phyloP scores from a whole-genome alignment of 139 green algal species.

The Coccomyxa sp. region DNA sequence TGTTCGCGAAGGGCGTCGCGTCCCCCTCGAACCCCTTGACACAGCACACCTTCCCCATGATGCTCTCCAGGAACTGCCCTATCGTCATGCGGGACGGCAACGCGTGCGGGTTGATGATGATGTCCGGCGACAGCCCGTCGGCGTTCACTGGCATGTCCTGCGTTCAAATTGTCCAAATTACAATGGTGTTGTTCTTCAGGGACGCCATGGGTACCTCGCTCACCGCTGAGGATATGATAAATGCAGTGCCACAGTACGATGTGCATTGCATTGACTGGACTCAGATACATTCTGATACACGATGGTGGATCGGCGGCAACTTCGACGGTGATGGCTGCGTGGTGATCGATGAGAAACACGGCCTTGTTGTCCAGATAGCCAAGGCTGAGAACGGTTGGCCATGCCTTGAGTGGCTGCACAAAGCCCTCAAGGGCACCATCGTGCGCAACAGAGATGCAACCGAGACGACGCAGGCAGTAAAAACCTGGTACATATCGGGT shows the following conservation, averaged over 20 bases:
- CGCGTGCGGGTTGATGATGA: slow-evolving; percentile 36
- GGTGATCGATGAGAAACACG: neutral
- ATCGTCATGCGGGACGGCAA: slow-evolving; percentile 28
- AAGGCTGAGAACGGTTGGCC: neutral
- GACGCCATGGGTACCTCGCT: too few species aligned
- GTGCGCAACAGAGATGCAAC: neutral
- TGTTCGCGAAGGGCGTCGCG: slow-evolving; percentile 4
- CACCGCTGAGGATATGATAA: neutral
- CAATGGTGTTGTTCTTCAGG: neutral
- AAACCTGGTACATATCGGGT: neutral
- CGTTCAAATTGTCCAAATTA: neutral
- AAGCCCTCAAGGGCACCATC: neutral
- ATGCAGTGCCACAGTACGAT: neutral
- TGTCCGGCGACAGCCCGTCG: slow-evolving; percentile 13
- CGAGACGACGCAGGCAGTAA: neutral
- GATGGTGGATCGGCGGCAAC: neutral
- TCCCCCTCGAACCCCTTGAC: neutral
- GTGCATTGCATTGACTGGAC: neutral
- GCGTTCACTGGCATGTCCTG: slow-evolving; percentile 21
- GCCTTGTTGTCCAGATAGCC: neutral
- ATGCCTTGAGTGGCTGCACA: neutral
- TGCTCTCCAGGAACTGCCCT: slow-evolving; percentile 20
- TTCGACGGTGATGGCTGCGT: neutral
- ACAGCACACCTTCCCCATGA: slow-evolving; percentile 9
- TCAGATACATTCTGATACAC: neutral